These are phyloP conservation scores for Eimeria praecox DNA, from an alignment of 169 alveolate genomes.

Conservation along the genomic window DNA sequence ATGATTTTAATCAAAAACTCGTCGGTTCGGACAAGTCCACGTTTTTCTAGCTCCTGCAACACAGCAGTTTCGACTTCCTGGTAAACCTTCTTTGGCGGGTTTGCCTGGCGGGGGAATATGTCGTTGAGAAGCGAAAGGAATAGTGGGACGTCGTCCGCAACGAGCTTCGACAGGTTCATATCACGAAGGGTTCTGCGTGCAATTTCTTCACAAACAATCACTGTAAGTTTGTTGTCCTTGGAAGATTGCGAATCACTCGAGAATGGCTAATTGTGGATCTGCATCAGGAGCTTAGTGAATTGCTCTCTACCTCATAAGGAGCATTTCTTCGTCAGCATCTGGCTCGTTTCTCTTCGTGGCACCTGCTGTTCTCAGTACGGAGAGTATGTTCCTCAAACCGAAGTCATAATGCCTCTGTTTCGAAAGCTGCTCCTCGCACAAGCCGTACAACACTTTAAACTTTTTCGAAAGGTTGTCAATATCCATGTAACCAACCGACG, in stretches of 20 bases:
- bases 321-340: constrained; percentile 94
- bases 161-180: constrained; percentile 97
- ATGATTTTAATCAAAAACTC: constrained; percentile 92
- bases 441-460: constrained; percentile 95
- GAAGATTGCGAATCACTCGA: background rate
- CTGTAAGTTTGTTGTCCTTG: constrained; percentile 65
- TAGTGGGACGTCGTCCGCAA: constrained; percentile 97
- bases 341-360: constrained; percentile 94
- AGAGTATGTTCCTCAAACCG: constrained; percentile 96
- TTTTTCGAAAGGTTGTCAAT: constrained; percentile 95
- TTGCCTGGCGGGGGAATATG: constrained; percentile 97
- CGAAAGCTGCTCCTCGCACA: constrained; percentile 97
- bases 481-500: constrained; percentile 95
- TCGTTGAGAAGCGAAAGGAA: constrained; percentile 96
- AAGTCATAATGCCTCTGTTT: constrained; percentile 97
- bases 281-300: background rate
- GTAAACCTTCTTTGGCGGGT: constrained; percentile 95
- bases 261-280: background rate
- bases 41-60: constrained; percentile 75
- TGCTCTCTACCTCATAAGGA: constrained; percentile 80
- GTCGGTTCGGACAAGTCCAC: constrained; percentile 82
- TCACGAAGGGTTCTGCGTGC: constrained; percentile 96
- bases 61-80: constrained; percentile 93
- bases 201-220: constrained; percentile 77
- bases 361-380: constrained; percentile 97